Conservation (phyloP, 2,329 filamentous ascomycete genomes). For the Stemphylium lycopersici region DNA sequence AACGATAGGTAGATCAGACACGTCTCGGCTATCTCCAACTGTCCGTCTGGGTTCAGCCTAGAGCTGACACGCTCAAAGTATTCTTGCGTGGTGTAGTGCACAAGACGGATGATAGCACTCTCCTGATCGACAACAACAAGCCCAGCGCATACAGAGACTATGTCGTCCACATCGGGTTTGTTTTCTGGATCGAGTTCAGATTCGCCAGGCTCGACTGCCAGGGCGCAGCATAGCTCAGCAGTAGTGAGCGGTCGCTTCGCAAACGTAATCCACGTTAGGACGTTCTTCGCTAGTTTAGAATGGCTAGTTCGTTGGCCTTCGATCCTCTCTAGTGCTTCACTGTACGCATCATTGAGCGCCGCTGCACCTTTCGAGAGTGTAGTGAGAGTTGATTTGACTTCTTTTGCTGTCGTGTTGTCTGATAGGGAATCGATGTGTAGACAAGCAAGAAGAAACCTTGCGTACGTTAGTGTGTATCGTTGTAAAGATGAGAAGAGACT, state of each 20-base stretch:
- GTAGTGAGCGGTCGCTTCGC: slow-evolving; percentile 22
- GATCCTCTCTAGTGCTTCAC: slow-evolving; percentile 42
- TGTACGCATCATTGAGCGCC: slow-evolving; percentile 14
- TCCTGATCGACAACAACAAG: slow-evolving; percentile 25
- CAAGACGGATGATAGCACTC: slow-evolving; percentile 34
- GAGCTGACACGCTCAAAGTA: slow-evolving; percentile 39
- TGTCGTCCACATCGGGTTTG: slow-evolving; percentile 14
- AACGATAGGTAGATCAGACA: slow-evolving; percentile 43
- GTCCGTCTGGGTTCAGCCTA: too few species aligned
- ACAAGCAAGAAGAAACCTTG: slow-evolving; percentile 18
- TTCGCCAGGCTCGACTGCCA: slow-evolving; percentile 15
- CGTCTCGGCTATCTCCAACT: slow-evolving; percentile 21
- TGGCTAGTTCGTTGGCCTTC: slow-evolving; percentile 43
- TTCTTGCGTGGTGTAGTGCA: slow-evolving; percentile 35
- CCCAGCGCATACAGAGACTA: slow-evolving; percentile 27
- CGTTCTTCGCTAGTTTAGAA: slow-evolving; percentile 43
- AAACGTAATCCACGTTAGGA: slow-evolving; percentile 19
- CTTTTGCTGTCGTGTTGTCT: slow-evolving; percentile 11
- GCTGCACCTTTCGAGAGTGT: slow-evolving; percentile 7
- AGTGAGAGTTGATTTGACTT: slow-evolving; percentile 5
- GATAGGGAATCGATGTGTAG: slow-evolving; percentile 17
- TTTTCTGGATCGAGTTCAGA: slow-evolving; percentile 13
- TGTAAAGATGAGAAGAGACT: not conserved
- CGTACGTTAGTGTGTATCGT: not conserved
- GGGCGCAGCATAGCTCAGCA: slow-evolving; percentile 18